Percentiles rank a stretch among this genome's conserved stretches.
Evolutionary conservation across 1,284 basidiomycete genomes (phyloP).

Genomic region (Leccinum pachyderme): DNA sequence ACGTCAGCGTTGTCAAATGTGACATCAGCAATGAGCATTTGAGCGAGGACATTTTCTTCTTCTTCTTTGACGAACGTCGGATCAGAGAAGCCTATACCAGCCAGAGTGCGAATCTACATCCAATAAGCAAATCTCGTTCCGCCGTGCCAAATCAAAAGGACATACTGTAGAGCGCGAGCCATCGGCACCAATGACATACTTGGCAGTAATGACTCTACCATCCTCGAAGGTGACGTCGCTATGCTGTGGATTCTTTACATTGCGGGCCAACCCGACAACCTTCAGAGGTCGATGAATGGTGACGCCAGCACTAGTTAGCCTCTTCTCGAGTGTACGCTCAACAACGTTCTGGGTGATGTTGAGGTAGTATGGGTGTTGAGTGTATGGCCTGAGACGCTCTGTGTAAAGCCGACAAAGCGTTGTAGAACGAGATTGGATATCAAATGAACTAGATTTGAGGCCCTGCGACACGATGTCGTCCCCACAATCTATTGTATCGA

Average conservation of each 20-base stretch:
- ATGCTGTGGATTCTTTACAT: slow-evolving; percentile 22
- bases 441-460: slow-evolving; percentile 26
- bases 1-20: background rate
- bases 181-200: slow-evolving; percentile 32
- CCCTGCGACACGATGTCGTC: slow-evolving; percentile 37
- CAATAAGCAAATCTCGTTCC: background rate
- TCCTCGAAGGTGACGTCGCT: slow-evolving; percentile 49
- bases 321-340: slow-evolving; percentile 41
- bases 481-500: background rate
- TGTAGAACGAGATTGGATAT: background rate
- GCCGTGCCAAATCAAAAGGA: slow-evolving; percentile 12
- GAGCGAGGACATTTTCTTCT: slow-evolving; percentile 7
- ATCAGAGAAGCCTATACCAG: slow-evolving; percentile 19
- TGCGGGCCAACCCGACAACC: slow-evolving; percentile 32
- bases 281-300: slow-evolving; percentile 24
- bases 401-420: background rate
- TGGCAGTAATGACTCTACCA: slow-evolving; percentile 43
- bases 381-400: slow-evolving; percentile 27
- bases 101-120: slow-evolving; percentile 18
- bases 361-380: slow-evolving; percentile 36
- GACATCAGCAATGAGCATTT: slow-evolving; percentile 18
- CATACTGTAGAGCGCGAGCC: slow-evolving; percentile 45
- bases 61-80: slow-evolving; percentile 6
- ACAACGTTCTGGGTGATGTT: slow-evolving; percentile 48
- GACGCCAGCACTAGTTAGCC: slow-evolving; percentile 31